A percentile compares a stretch with the other conserved stretches of the same genome.
These are phyloP conservation scores for Graphilbum ipis-grandicollis DNA, from an alignment of 2,329 filamentous ascomycete species.

Conservation along the genomic window DNA sequence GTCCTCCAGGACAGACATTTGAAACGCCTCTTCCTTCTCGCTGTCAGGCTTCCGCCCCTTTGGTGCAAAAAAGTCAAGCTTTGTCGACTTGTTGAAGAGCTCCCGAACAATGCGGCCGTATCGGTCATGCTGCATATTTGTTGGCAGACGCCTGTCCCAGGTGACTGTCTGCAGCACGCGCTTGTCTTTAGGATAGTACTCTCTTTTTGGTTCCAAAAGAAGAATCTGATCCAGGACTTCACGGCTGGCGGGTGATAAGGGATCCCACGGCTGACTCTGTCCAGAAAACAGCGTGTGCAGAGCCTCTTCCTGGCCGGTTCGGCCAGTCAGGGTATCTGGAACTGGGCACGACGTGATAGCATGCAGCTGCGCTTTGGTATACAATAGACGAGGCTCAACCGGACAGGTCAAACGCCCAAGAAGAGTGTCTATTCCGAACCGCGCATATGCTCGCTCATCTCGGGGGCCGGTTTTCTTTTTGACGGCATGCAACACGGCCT, in stretches of 20 bases:
- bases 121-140: conserved; percentile 20
- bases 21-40: too few relatives aligned
- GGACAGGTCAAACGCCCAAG: conserved; percentile 40
- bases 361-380: conserved; percentile 40
- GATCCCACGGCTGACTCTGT: conserved; percentile 29
- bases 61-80: conserved; percentile 11
- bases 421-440: conserved; percentile 33
- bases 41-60: neutral
- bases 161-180: conserved; percentile 17
- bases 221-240: conserved; percentile 10
- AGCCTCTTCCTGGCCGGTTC: conserved; percentile 45
- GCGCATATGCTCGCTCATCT: conserved; percentile 22
- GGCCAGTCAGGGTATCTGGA: conserved; percentile 37
- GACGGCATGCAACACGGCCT: neutral
- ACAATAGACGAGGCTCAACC: conserved; percentile 34
- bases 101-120: conserved; percentile 13
- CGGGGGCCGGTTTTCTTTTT: neutral
- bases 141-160: conserved; percentile 17
- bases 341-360: conserved; percentile 41
- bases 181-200: conserved; percentile 20
- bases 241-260: conserved; percentile 7
- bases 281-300: conserved; percentile 30
- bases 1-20: too few relatives aligned
- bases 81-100: conserved; percentile 15
- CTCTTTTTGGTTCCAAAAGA: conserved; percentile 14